Base-by-base conservation (phyloP, 2,329 filamentous ascomycete genomes). In the Diaporthe helianthi region DNA sequence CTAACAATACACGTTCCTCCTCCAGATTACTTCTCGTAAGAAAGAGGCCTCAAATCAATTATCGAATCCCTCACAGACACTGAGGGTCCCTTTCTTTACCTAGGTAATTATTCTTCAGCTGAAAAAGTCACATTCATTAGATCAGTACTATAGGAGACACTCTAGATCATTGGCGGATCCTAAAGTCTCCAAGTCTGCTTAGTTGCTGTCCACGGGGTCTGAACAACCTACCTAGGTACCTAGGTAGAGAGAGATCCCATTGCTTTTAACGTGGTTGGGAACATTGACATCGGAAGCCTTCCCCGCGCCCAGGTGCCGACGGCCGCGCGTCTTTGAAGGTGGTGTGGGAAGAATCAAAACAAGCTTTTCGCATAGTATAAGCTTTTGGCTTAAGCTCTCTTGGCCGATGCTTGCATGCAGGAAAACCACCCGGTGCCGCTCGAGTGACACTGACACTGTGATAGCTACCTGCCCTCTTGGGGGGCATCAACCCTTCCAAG, bases 401-500 rank as follows among this genome's bases (percentile, higher is more conserved):
- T 10, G n/a, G 17, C 44, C 29, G 36, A n/a, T 63, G n/a, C 4
- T 15, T 3, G 29, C 26, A 13, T 49, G 58, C n/a, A 49, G 41
- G 24, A 63, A 63, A 49, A 13, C 44, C 7, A 63, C 58, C 36
- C 33, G 17, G 54, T 41, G 17, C 26, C 19, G 36, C 24, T 29
- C 24, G 15, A 33, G 55, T 47, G n/a, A n/a, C n/a, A n/a, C n/a
- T n/a, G n/a, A n/a, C n/a, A n/a, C n/a, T n/a, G n/a, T n/a, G 58
- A 47, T 47, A 49, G 44, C 44, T 24, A 63, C 58, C 58, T 63
- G 58, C 58, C 58, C 5, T 17, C 33, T 63, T 24, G 4, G 58
- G n/a, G n/a, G n/a, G n/a, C n/a, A n/a, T n/a, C 33, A 29, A 26
- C n/a, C n/a, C 33, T 38, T 38, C n/a, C n/a, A n/a, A n/a, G n/a